A percentile compares a stretch with the other conserved stretches of the same genome.
These are phyloP conservation scores for Fraxinus floribunda DNA, from an alignment of 305 asterid species.

Conservation along the genomic window DNA sequence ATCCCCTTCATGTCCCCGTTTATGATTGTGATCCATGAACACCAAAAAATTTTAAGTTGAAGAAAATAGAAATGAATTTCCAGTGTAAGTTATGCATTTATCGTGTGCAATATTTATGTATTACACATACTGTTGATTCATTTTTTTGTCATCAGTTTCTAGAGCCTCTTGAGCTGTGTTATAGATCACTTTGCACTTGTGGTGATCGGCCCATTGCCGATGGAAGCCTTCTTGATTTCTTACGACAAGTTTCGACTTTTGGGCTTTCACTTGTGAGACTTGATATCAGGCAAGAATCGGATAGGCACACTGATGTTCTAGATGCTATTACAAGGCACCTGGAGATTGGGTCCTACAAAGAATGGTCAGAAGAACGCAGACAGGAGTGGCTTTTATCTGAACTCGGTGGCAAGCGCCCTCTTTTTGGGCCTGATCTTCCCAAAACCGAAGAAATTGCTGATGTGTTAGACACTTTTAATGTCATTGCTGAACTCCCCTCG, in stretches of 20 bases:
- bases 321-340: slow-evolving; percentile 76
- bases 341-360: slow-evolving; percentile 75
- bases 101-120: not conserved
- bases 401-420: slow-evolving; percentile 78
- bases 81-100: not conserved
- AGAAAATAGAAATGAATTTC: not conserved
- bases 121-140: slow-evolving; percentile 6
- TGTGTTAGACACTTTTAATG: slow-evolving; percentile 67
- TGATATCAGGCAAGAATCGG: slow-evolving; percentile 89
- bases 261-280: slow-evolving; percentile 87
- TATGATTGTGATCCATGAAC: not conserved
- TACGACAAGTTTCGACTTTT: slow-evolving; percentile 86
- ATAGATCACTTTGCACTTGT: slow-evolving; percentile 70
- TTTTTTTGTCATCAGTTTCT: slow-evolving; percentile 46
- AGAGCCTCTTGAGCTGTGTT: slow-evolving; percentile 77
- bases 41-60: not conserved
- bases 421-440: slow-evolving; percentile 78
- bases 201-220: slow-evolving; percentile 88
- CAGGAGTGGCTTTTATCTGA: slow-evolving; percentile 91
- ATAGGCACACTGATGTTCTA: slow-evolving; percentile 81
- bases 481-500: slow-evolving; percentile 68
- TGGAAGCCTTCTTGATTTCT: slow-evolving; percentile 90
- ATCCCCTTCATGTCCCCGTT: not conserved
- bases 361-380: slow-evolving; percentile 78
- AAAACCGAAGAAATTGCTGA: slow-evolving; percentile 83